Conservation (phyloP, 257 asterid genomes). For the Echium plantagineum region DNA sequence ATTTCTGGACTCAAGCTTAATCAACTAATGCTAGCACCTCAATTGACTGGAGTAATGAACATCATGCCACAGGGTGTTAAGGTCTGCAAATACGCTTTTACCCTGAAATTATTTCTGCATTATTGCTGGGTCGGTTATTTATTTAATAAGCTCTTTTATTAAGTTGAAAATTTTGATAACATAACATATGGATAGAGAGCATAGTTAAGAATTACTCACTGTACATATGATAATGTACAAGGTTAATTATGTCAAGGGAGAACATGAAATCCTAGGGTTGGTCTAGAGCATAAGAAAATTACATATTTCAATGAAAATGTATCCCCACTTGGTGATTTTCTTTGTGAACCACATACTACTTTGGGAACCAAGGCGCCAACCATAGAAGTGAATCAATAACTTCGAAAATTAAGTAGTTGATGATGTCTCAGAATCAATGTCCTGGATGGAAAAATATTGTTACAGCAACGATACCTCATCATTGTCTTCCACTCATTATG, state of each 20-base stretch:
- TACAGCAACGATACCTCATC: not conserved
- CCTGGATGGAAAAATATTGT: not conserved
- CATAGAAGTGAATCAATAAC: not conserved
- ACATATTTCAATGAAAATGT: not conserved
- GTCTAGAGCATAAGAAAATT: not conserved
- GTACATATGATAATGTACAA: not conserved
- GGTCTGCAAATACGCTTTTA: conserved; percentile 35
- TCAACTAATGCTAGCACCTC: conserved; percentile 98
- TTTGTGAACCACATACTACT: not conserved
- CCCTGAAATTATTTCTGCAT: conserved; percentile 11
- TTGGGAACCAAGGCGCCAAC: not conserved
- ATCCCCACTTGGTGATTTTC: not conserved
- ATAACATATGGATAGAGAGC: not conserved
- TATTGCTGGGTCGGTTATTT: conserved; percentile 1
- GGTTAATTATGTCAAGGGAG: not conserved
- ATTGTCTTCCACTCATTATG: not conserved
- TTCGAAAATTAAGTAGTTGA: not conserved
- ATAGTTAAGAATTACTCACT: not conserved
- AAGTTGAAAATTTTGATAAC: not conserved
- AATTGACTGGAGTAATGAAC: conserved; percentile 77
- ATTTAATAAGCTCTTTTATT: not conserved
- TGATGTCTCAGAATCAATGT: too few species aligned
- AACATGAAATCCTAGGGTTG: not conserved
- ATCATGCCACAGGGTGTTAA: conserved; percentile 62
- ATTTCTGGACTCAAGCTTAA: conserved; percentile 89